Base-by-base conservation (phyloP, 2,329 filamentous ascomycete species). In the Boeremia exigua region DNA sequence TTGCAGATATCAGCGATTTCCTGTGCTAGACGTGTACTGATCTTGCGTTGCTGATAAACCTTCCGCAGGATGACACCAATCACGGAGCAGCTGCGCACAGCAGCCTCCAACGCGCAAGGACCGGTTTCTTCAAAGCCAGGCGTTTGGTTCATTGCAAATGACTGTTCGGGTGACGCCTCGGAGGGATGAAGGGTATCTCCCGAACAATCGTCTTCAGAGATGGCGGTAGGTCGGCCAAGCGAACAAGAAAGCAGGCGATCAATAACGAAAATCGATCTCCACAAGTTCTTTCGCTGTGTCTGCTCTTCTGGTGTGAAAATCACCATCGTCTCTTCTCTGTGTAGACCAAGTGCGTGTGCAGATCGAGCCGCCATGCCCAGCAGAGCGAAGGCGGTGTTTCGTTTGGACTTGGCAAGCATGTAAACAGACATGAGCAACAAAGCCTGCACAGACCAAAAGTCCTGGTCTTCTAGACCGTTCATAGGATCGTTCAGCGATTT, bases 391-490 rank as follows among this genome's bases (percentile, higher is more conserved):
- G 87, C 84, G 5, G 84, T 82, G 61, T 88, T 88, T 14, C 85
- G 78, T 69, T 84, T 86, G 0, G 85, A 86, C 12, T 85, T 80
- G 2, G 82, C 79, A 14, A 89, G 73, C 81, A 84, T 85, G 64
- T 88, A 90, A 2, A 88, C 71, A 0, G 86, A 80, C 82, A 89
- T 88, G 32, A 90, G 73, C 0, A 84, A 74, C 38, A 88, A 74
- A 2, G 85, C 85, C 65, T 89, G 86, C 42, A 89, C 80, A 11
- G 84, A 85, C 83, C 86, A 88, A 54, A 89, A 83, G 51, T 87
- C 83, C 19, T 82, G 83, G 63, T 88, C 83, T 64, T 88, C 86
- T 43, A 87, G 82, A 0, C 84, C 78, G 3, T 71, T 75, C 48
- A 78, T 70, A 8, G 78, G 79, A 50, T 81, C 79, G 32, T 75